These are phyloP conservation scores for Delonix regia DNA, from an alignment of 306 rosid species.

Conservation along the genomic window DNA sequence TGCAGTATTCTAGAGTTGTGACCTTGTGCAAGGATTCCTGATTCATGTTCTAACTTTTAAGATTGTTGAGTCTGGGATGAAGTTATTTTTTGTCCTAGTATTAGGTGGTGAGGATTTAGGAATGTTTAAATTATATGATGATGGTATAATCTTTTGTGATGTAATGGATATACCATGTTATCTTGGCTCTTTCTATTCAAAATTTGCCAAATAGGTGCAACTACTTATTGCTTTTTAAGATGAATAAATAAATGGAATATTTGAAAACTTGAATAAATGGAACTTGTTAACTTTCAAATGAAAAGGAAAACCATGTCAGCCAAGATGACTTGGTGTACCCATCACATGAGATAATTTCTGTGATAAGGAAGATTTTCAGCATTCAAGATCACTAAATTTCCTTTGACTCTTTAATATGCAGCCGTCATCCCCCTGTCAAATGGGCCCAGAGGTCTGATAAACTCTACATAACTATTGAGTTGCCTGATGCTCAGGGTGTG, in stretches of 20 bases:
- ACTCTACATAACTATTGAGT: slow-evolving; percentile 58
- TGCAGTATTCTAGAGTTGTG: not conserved
- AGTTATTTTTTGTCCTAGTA: not conserved
- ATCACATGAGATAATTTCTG: not conserved
- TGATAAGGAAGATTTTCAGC: not conserved
- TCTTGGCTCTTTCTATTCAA: not conserved
- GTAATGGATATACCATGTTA: not conserved
- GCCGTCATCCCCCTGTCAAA: slow-evolving; percentile 75
- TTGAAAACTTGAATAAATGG: too few relatives aligned
- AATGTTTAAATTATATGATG: not conserved
- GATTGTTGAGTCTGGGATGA: slow-evolving; percentile 8
- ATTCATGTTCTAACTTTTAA: not conserved
- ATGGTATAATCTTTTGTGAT: not conserved
- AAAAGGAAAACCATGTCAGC: not conserved
- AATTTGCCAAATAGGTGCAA: not conserved
- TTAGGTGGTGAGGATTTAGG: not conserved
- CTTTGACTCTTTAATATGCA: slow-evolving; percentile 33
- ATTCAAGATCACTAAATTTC: slow-evolving; percentile 5
- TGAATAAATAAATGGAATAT: not conserved
- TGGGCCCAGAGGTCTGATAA: slow-evolving; percentile 80
- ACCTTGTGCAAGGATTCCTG: not conserved
- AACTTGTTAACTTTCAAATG: not conserved
- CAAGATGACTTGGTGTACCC: not conserved
- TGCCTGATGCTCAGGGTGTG: slow-evolving; percentile 74
- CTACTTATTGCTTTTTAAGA: not conserved